phyloP scores from a whole-genome alignment of 2,329 filamentous ascomycete species.

The Chaetomium sp. region DNA sequence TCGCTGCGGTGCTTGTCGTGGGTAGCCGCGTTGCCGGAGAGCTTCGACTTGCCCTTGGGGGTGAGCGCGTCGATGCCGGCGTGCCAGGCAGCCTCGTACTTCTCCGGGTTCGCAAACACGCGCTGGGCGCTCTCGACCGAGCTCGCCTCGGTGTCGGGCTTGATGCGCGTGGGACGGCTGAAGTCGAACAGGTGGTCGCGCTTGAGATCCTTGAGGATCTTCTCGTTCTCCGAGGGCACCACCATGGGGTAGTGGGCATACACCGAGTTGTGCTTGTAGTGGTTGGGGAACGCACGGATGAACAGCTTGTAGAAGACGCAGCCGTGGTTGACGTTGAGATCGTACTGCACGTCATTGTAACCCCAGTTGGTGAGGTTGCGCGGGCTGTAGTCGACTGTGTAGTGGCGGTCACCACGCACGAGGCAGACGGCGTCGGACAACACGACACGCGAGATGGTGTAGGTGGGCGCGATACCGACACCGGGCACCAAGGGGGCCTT shows the following conservation, averaged over 20 bases:
- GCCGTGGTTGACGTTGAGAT: slow-evolving; percentile 69
- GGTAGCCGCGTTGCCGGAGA: slow-evolving; percentile 44
- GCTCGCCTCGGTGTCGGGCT: slow-evolving; percentile 48
- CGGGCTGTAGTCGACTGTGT: slow-evolving; percentile 70
- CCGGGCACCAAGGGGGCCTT: slow-evolving; percentile 69
- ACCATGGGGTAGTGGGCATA: slow-evolving; percentile 74
- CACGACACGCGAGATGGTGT: slow-evolving; percentile 70
- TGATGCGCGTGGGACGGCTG: slow-evolving; percentile 48
- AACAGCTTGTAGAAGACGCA: slow-evolving; percentile 83
- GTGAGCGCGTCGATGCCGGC: slow-evolving; percentile 58
- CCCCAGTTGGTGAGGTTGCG: slow-evolving; percentile 78
- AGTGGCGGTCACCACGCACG: slow-evolving; percentile 71
- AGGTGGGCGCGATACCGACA: slow-evolving; percentile 67
- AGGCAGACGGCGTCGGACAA: slow-evolving; percentile 73
- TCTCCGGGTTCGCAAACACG: slow-evolving; percentile 53
- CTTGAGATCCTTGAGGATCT: slow-evolving; percentile 61
- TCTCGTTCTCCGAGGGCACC: slow-evolving; percentile 64
- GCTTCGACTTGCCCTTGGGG: slow-evolving; percentile 49
- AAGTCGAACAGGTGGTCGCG: slow-evolving; percentile 65
- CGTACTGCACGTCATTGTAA: slow-evolving; percentile 66
- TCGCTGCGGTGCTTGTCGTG: slow-evolving; percentile 46
- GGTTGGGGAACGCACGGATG: slow-evolving; percentile 69
- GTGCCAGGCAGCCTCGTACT: slow-evolving; percentile 61
- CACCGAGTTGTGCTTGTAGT: slow-evolving; percentile 70
- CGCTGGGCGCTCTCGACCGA: slow-evolving; percentile 56